Percentiles rank a stretch among this genome's conserved stretches.
phyloP scores from a whole-genome alignment of 2,329 filamentous ascomycete genomes.

The Cladosporium phlei region DNA sequence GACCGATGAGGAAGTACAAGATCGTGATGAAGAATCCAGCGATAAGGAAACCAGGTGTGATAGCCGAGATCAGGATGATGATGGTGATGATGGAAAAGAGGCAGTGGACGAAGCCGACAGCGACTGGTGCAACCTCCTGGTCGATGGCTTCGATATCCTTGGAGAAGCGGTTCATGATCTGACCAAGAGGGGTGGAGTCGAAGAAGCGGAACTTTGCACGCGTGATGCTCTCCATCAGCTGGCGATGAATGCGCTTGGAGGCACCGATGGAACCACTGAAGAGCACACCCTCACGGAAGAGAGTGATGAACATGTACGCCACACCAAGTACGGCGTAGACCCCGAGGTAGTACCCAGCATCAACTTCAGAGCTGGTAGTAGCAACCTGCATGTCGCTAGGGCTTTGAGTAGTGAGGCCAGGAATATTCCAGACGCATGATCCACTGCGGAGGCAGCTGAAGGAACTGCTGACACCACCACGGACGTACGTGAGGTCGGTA shows the following conservation, averaged over 20 bases:
- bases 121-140: constrained; percentile 89
- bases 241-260: constrained; percentile 76
- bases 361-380: constrained; percentile 50
- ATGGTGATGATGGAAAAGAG: constrained; percentile 73
- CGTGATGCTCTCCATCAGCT: constrained; percentile 71
- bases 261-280: constrained; percentile 89
- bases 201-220: constrained; percentile 97
- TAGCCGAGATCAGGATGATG: constrained; percentile 75
- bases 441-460: constrained; percentile 47
- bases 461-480: constrained; percentile 38
- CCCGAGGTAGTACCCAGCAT: constrained; percentile 76
- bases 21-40: constrained; percentile 78
- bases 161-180: constrained; percentile 97
- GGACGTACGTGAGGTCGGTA: constrained; percentile 39
- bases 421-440: constrained; percentile 46
- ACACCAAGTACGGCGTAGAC: constrained; percentile 78
- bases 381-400: neutral
- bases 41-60: constrained; percentile 87
- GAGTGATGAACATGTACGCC: constrained; percentile 72
- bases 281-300: constrained; percentile 78
- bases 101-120: constrained; percentile 69
- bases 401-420: constrained; percentile 20
- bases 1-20: constrained; percentile 76
- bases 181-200: constrained; percentile 88
- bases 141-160: constrained; percentile 94